Percentiles rank a stretch among this genome's conserved stretches.
phyloP scores from a whole-genome alignment of 1,284 basidiomycete species.

The Sanghuangporus baumii region DNA sequence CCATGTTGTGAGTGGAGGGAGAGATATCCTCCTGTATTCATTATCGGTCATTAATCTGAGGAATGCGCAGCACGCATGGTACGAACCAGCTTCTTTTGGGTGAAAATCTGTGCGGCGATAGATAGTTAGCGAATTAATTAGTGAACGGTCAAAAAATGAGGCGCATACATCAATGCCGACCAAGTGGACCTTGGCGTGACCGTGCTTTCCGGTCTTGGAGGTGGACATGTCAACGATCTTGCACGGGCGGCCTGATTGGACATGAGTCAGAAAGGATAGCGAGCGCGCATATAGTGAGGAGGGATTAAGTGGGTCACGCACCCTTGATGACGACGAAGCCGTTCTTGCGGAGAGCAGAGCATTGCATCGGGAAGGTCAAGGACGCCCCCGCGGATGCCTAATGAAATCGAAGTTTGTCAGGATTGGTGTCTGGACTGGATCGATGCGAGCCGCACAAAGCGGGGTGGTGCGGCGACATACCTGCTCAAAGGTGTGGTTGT shows the following conservation, averaged over 20 bases:
- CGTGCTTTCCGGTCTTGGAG: constrained; percentile 99
- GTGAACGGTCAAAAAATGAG: constrained; percentile 8
- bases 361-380: constrained; percentile 91
- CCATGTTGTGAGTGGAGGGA: constrained; percentile 99
- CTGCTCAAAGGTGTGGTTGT: constrained; percentile 18
- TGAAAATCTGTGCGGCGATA: constrained; percentile 73
- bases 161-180: constrained; percentile 88
- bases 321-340: constrained; percentile 98
- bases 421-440: constrained; percentile 1
- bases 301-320: constrained; percentile 20
- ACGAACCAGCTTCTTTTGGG: constrained; percentile 82
- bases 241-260: constrained; percentile 78
- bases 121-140: constrained; percentile 14
- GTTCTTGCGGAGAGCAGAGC: constrained; percentile 92
- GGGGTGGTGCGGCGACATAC: neutral
- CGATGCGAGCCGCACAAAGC: neutral
- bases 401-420: neutral
- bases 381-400: constrained; percentile 81
- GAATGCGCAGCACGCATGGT: constrained; percentile 1
- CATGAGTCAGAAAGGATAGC: constrained; percentile 1
- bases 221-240: constrained; percentile 99
- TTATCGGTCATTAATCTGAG: neutral
- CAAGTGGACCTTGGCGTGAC: constrained; percentile 99
- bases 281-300: constrained; percentile 3
- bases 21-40: constrained; percentile 87